Evolutionary conservation across 1,284 basidiomycete species (phyloP).

Genomic region (Ceratobasidium sp.): DNA sequence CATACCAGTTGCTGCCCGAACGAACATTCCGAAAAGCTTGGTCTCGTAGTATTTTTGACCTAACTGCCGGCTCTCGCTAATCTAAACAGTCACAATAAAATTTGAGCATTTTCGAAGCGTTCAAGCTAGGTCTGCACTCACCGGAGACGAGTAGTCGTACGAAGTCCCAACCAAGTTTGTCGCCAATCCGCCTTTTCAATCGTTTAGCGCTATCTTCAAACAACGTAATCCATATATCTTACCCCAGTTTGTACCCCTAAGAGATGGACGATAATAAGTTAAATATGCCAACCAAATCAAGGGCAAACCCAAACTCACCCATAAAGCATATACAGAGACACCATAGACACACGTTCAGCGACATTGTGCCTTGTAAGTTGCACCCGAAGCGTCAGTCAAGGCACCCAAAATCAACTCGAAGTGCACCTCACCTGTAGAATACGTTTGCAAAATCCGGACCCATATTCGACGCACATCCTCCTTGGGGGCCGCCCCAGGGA

Average conservation of each 20-base stretch:
- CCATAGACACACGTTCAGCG: constrained; percentile 42
- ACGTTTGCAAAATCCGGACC: constrained; percentile 42
- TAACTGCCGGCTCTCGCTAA: constrained; percentile 40
- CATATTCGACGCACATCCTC: constrained; percentile 38
- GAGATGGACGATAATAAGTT: not conserved
- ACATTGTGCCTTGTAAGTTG: constrained; percentile 32
- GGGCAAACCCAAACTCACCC: constrained; percentile 9
- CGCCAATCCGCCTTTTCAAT: constrained; percentile 28
- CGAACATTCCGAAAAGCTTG: constrained; percentile 41
- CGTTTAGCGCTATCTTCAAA: not conserved
- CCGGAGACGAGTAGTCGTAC: constrained; percentile 42
- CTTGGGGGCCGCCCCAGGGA: constrained; percentile 44
- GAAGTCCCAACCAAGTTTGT: constrained; percentile 41
- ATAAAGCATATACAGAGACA: constrained; percentile 42
- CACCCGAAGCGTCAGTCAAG: no score
- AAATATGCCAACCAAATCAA: not conserved
- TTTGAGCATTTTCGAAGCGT: not conserved
- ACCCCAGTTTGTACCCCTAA: constrained; percentile 44
- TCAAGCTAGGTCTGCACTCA: not conserved
- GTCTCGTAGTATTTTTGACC: constrained; percentile 43
- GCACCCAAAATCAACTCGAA: not conserved
- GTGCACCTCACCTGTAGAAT: constrained; percentile 33
- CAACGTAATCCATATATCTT: not conserved
- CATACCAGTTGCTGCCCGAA: constrained; percentile 38
- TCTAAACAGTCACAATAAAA: not conserved